phyloP scores from a whole-genome alignment of 306 rosid genomes.

The Purshia tridentata region DNA sequence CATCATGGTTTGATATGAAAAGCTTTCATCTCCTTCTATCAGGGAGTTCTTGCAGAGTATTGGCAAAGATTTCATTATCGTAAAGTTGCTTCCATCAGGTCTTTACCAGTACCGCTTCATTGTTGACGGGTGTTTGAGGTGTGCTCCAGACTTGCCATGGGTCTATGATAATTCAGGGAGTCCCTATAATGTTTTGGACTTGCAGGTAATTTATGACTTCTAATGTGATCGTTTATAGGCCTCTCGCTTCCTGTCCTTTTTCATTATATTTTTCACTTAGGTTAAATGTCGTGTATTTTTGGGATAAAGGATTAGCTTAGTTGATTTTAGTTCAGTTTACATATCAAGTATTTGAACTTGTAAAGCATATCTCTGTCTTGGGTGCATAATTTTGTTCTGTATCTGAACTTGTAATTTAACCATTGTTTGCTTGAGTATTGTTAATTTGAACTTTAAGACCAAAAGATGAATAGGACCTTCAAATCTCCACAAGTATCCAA shows the following conservation, averaged over 20 bases:
- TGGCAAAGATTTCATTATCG: conserved; percentile 38
- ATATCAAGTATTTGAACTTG: neutral
- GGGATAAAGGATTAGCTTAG: neutral
- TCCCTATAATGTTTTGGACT: conserved; percentile 70
- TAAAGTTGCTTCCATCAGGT: conserved; percentile 59
- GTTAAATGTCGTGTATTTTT: neutral
- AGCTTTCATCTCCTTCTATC: conserved; percentile 30
- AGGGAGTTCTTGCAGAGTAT: conserved; percentile 62
- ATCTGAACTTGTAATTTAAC: neutral
- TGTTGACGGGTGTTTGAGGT: conserved; percentile 65
- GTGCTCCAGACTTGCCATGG: conserved; percentile 76
- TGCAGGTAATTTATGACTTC: conserved; percentile 53
- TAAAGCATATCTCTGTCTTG: neutral
- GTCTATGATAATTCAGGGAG: conserved; percentile 45
- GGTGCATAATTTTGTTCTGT: neutral
- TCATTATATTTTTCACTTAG: neutral
- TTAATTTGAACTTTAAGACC: neutral
- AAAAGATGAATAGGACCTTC: neutral
- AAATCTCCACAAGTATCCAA: neutral
- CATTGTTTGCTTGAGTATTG: neutral
- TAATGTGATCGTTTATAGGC: neutral
- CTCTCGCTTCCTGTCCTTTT: neutral
- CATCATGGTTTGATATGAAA: conserved; percentile 19
- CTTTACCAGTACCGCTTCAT: conserved; percentile 70
- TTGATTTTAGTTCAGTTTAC: neutral